Conservation (phyloP, 1,139 yeast species). For the Pichia sp. region DNA sequence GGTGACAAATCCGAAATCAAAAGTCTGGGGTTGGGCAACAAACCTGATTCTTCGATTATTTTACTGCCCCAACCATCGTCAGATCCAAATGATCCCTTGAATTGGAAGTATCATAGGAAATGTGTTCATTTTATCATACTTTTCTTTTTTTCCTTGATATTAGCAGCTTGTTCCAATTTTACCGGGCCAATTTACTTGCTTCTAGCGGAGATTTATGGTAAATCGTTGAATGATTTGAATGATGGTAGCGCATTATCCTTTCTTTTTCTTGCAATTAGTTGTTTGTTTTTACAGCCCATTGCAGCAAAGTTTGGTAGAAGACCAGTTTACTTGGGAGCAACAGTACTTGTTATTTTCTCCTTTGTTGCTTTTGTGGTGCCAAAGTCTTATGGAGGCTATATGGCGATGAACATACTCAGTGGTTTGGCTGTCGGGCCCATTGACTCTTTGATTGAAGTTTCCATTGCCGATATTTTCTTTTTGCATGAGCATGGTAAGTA, state of each 20-base stretch:
- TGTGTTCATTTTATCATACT: conserved; percentile 24
- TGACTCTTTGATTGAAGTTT: conserved; percentile 42
- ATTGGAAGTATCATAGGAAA: conserved; percentile 26
- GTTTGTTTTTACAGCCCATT: conserved; percentile 41
- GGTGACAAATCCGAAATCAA: conserved; percentile 29
- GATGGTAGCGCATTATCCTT: conserved; percentile 36
- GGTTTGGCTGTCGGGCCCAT: conserved; percentile 45
- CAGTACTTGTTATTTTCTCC: conserved; percentile 16
- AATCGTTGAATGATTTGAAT: conserved; percentile 34
- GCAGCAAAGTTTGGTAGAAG: conserved; percentile 36
- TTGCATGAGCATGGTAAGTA: conserved; percentile 40
- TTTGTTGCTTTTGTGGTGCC: conserved; percentile 33
- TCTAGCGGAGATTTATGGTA: conserved; percentile 31
- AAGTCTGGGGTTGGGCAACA: conserved; percentile 28
- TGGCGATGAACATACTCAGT: conserved; percentile 30
- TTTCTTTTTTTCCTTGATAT: conserved; percentile 33
- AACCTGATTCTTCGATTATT: conserved; percentile 23
- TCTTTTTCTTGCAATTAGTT: conserved; percentile 39
- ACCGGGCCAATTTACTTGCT: conserved; percentile 34
- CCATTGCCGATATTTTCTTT: conserved; percentile 41
- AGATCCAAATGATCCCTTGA: conserved; percentile 31
- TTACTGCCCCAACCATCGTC: conserved; percentile 32
- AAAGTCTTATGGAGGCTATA: conserved; percentile 25
- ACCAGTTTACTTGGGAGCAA: conserved; percentile 35
- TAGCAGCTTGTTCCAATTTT: conserved; percentile 36